Conservation (phyloP, 225 moss, liverwort and hornwort species). For the Sphagnum contortum region DNA sequence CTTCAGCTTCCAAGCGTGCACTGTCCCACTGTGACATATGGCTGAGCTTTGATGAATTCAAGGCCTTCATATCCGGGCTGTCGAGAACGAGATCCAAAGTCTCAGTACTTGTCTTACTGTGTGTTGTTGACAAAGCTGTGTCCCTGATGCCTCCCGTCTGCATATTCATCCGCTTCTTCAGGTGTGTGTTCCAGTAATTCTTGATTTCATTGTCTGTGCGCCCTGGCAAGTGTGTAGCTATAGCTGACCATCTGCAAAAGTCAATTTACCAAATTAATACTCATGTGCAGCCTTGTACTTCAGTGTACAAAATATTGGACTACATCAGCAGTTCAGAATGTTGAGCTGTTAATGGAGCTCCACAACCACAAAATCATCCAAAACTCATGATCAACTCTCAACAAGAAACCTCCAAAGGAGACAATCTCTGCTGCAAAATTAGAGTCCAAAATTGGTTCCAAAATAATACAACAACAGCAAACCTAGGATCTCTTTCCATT, state of each 20-base stretch:
- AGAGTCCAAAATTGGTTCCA: no score
- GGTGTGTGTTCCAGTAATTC: conserved; percentile 90
- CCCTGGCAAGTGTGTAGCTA: conserved; percentile 66
- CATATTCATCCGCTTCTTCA: conserved; percentile 63
- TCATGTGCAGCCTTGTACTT: no score
- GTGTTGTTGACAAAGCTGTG: conserved; percentile 24
- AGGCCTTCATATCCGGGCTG: conserved; percentile 33
- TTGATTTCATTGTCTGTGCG: conserved; percentile 93
- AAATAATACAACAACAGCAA: no score
- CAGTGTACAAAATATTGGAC: no score
- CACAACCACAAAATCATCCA: no score
- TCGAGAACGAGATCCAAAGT: conserved; percentile 10
- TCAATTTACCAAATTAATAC: background rate
- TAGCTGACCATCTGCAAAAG: conserved; percentile 79
- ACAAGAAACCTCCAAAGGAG: no score
- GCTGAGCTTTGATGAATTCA: conserved; percentile 43
- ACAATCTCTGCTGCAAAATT: no score
- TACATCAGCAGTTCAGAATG: no score
- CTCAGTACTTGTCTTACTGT: no score
- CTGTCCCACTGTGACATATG: conserved; percentile 85
- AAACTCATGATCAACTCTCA: no score
- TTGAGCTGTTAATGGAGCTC: no score
- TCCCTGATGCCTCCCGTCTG: conserved; percentile 82
- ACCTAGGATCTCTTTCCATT: no score
- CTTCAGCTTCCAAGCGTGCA: conserved; percentile 72